phyloP scores from a whole-genome alignment of 225 moss, liverwort and hornwort genomes.

The Thuidium tamariscinum region DNA sequence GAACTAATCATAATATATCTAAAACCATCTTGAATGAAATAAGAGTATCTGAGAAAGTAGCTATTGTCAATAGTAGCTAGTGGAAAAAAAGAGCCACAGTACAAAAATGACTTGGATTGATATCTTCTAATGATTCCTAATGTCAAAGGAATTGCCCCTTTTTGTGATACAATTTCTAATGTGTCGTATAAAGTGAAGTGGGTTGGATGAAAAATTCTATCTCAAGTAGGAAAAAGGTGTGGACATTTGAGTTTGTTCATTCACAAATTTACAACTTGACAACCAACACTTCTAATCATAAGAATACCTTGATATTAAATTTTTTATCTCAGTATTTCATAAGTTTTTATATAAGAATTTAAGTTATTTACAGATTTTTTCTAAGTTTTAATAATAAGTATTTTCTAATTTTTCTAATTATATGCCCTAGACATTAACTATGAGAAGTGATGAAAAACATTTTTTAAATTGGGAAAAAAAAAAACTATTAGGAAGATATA shows the following conservation, averaged over 20 bases:
- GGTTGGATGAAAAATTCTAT: too few species aligned
- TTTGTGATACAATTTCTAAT: neutral
- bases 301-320: neutral
- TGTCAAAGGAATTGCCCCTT: rapidly evolving
- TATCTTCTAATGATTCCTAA: neutral
- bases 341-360: neutral
- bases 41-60: too few species aligned
- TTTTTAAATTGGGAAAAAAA: too few species aligned
- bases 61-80: neutral
- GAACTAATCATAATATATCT: neutral
- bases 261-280: neutral
- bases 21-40: neutral
- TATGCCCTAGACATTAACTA: neutral
- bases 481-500: neutral
- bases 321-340: neutral
- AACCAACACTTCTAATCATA: neutral
- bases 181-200: rapidly evolving
- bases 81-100: neutral
- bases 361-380: neutral
- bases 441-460: rapidly evolving
- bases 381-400: too few species aligned
- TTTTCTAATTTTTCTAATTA: too few species aligned
- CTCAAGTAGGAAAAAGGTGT: neutral
- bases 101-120: too few species aligned
- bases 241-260: neutral